Evolutionary conservation across 805 yeast genomes (phyloP), one percentile per base, ranked within the genome.

Genomic region (Candida ipomoeae): DNA sequence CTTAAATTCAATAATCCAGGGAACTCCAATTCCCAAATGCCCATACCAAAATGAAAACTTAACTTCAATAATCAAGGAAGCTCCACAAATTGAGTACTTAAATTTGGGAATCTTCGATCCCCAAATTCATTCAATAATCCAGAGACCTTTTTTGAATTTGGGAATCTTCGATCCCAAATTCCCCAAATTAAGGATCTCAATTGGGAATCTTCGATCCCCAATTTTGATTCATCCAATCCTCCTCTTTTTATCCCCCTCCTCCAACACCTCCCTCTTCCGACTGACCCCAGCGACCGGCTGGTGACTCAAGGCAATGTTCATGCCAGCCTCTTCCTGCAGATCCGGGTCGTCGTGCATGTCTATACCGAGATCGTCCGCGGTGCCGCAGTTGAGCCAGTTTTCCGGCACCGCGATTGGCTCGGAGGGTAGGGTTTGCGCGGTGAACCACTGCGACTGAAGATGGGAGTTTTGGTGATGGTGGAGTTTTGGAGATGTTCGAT

Each of bases 241-340:
- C 43, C 38, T 50, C 40, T 49, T 52, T 26, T 38, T 46, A 20
- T 43, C 43, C 29, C 31, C 39, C 32, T 48, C 48, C 5, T 49
- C 57, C 14, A 62, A 67, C 1, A 60, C 58, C n/a, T 60, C 63
- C 39, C 68, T 51, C 35, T 62, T 61, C 23, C 75, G 55, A 15
- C 64, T 59, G 6, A 55, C 57, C 0, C 78, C 78, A 2, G 71
- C 69, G 4, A 69, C 57, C 7, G 68, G 62, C 21, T 65, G 69
- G 48, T 55, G 65, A n/a, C 70, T 74, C n/a, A 73, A 61, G 43
- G 71, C 73, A 26, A 73, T 74, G 43, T 68, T 57, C 77, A 73
- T 72, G 2, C 75, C 77, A 0, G 77, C 76, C 23, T 52, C 62
- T 1, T 55, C 71, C 18, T 56, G 67, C 14, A 54, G 55, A 13